Conservation (phyloP, 192 early-diverging fungal species). For the Coemansia sp. region DNA sequence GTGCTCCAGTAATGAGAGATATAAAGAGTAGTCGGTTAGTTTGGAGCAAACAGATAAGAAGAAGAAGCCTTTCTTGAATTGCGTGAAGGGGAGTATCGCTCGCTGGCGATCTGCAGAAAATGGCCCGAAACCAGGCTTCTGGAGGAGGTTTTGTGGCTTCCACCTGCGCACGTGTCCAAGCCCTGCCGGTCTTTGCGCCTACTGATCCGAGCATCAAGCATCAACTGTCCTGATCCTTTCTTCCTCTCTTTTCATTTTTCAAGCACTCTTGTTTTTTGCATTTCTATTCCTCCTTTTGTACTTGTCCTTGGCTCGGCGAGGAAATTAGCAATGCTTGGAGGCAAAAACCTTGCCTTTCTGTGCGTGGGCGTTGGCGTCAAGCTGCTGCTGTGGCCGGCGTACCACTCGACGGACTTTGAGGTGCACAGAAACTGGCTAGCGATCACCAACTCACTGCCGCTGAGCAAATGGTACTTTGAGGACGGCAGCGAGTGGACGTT, state of each 20-base stretch:
- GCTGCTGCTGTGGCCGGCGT: conserved; percentile 73
- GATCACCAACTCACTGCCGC: conserved; percentile 83
- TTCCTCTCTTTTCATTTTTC: not conserved
- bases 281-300: not conserved
- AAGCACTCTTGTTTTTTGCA: not conserved
- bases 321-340: conserved; percentile 21
- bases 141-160: not conserved
- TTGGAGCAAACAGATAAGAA: not conserved
- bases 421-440: conserved; percentile 98
- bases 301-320: not conserved
- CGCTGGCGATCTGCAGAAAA: not conserved
- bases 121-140: not conserved
- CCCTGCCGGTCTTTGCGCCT: not conserved
- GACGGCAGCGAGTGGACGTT: conserved; percentile 89
- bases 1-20: not conserved
- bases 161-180: conserved; percentile 2
- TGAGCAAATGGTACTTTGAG: conserved; percentile 86
- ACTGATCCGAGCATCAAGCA: not conserved
- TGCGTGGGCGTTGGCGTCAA: conserved; percentile 52
- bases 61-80: not conserved
- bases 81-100: not conserved
- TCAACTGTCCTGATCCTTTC: not conserved
- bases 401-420: conserved; percentile 98
- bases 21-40: not conserved
- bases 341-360: conserved; percentile 32